Evolutionary conservation across 768 basidiomycete species (phyloP).

Genomic region (Fomitopsis pulvina): DNA sequence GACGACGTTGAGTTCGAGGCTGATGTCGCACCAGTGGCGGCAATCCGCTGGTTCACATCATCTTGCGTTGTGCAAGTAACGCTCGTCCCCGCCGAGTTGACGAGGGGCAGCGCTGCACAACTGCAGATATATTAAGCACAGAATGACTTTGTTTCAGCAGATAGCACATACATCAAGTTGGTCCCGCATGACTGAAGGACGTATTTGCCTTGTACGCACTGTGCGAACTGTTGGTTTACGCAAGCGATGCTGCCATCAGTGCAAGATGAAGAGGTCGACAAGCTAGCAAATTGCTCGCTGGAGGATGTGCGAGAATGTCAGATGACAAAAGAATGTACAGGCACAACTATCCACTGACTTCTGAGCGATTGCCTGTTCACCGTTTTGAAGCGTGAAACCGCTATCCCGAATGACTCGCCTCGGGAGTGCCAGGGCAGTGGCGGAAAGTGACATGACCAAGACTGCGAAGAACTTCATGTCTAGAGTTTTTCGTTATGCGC

Average conservation of each 20-base stretch:
- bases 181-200: constrained; percentile 21
- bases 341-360: constrained; percentile 19
- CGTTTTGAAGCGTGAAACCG: constrained; percentile 20
- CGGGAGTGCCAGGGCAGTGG: constrained; percentile 22
- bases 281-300: constrained; percentile 37
- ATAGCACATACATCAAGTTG: constrained; percentile 14
- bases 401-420: constrained; percentile 9
- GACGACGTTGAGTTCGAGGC: constrained; percentile 8
- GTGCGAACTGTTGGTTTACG: constrained; percentile 42
- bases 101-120: constrained; percentile 42
- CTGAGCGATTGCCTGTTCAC: constrained; percentile 23
- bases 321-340: constrained; percentile 1
- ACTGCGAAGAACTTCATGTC: constrained; percentile 35
- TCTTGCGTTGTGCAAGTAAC: constrained; percentile 45
- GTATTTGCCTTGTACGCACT: constrained; percentile 44
- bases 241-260: constrained; percentile 40
- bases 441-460: constrained; percentile 22
- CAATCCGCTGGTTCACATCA: constrained; percentile 42
- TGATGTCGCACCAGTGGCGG: constrained; percentile 25
- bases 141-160: neutral
- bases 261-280: constrained; percentile 42
- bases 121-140: constrained; percentile 5
- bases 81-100: constrained; percentile 41
- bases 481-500: neutral
- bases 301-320: neutral